Conservation (phyloP, 306 rosid species). For the Castanopsis chinensis region DNA sequence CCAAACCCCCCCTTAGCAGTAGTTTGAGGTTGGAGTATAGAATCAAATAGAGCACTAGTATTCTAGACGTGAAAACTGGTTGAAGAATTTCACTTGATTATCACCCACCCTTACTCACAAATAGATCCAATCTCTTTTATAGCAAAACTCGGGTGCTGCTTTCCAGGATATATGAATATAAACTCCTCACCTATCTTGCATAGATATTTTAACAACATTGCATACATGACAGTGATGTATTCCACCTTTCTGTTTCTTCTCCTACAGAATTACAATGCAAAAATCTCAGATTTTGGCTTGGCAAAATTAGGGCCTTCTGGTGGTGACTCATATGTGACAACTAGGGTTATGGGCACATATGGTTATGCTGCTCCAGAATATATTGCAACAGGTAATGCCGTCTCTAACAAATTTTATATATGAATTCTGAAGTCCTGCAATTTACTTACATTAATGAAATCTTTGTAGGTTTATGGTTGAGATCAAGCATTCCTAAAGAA, state of each 20-base stretch:
- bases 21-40: not conserved
- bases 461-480: not conserved
- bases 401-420: not conserved
- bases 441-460: not conserved
- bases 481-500: too few relatives aligned
- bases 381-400: slow-evolving; percentile 66
- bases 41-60: not conserved
- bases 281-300: slow-evolving; percentile 85
- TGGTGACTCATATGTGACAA: slow-evolving; percentile 78
- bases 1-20: too few relatives aligned
- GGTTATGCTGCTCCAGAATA: slow-evolving; percentile 96
- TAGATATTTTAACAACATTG: not conserved
- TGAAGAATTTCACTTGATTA: not conserved
- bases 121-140: not conserved
- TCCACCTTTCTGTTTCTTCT: slow-evolving; percentile 3
- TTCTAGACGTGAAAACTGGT: not conserved
- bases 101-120: not conserved
- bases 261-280: slow-evolving; percentile 67
- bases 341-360: slow-evolving; percentile 74
- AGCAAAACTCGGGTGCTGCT: not conserved
- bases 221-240: not conserved
- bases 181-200: not conserved
- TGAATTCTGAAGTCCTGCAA: not conserved
- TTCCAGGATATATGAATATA: not conserved
- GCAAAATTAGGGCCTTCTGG: slow-evolving; percentile 82